Conservation (phyloP, 2,329 filamentous ascomycete genomes). For the Helotiales sp. region DNA sequence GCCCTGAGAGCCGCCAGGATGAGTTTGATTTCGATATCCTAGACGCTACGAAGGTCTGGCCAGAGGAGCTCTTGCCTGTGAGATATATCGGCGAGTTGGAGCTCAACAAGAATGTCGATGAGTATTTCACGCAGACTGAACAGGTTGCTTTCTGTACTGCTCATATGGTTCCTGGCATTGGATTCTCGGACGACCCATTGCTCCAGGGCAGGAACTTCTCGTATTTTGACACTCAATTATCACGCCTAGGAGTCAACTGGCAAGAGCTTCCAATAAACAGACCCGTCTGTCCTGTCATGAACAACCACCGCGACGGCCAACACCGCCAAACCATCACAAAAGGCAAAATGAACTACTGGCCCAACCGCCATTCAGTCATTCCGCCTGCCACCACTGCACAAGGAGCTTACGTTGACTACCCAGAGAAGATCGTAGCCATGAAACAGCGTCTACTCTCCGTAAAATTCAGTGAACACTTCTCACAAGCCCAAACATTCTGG, state of each 20-base stretch:
- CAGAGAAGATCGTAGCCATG: slow-evolving; percentile 68
- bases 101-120: slow-evolving; percentile 79
- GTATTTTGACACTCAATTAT: slow-evolving; percentile 71
- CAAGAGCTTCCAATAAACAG: slow-evolving; percentile 79
- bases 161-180: slow-evolving; percentile 79
- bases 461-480: slow-evolving; percentile 80
- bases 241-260: slow-evolving; percentile 75
- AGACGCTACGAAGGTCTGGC: slow-evolving; percentile 86
- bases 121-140: slow-evolving; percentile 83
- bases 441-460: slow-evolving; percentile 71
- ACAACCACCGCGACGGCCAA: slow-evolving; percentile 76
- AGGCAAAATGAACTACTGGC: slow-evolving; percentile 80
- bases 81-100: slow-evolving; percentile 80
- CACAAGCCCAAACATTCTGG: slow-evolving; percentile 82
- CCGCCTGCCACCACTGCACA: slow-evolving; percentile 67
- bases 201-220: slow-evolving; percentile 74
- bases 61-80: slow-evolving; percentile 75
- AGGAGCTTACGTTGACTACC: slow-evolving; percentile 72
- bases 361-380: slow-evolving; percentile 68
- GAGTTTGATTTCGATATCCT: slow-evolving; percentile 86
- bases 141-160: slow-evolving; percentile 83
- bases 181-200: slow-evolving; percentile 77
- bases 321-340: slow-evolving; percentile 75
- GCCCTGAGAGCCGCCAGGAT: slow-evolving; percentile 72
- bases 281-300: slow-evolving; percentile 76